These are phyloP conservation scores for Boletus rex-veris DNA, from an alignment of 768 basidiomycete genomes.

Conservation along the genomic window DNA sequence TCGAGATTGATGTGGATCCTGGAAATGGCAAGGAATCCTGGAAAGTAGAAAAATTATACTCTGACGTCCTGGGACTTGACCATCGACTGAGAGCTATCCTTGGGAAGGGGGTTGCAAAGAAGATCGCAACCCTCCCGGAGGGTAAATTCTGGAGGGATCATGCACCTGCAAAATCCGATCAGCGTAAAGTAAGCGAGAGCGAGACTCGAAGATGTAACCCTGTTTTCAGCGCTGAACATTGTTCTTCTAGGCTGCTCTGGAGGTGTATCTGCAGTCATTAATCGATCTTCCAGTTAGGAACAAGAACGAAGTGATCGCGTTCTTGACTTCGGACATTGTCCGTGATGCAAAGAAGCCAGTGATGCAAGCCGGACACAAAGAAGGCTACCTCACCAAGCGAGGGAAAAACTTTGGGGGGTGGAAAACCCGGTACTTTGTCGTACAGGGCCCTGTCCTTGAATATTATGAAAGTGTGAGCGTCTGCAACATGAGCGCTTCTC, in stretches of 20 bases:
- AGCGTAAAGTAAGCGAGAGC: constrained; percentile 70
- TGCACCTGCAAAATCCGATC: constrained; percentile 94
- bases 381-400: constrained; percentile 93
- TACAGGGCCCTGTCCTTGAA: constrained; percentile 85
- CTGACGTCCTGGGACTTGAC: constrained; percentile 88
- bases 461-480: constrained; percentile 94
- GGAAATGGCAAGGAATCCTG: constrained; percentile 69
- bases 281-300: constrained; percentile 80
- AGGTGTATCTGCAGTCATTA: constrained; percentile 82
- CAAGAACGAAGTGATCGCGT: constrained; percentile 86
- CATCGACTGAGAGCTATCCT: constrained; percentile 56
- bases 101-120: constrained; percentile 71
- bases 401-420: constrained; percentile 98
- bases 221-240: constrained; percentile 7
- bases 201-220: neutral
- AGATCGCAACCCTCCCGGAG: constrained; percentile 80
- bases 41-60: constrained; percentile 91
- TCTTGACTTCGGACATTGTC: constrained; percentile 88
- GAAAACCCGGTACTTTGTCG: constrained; percentile 94
- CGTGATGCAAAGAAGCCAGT: constrained; percentile 73
- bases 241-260: constrained; percentile 58
- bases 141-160: constrained; percentile 95
- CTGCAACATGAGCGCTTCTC: neutral
- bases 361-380: constrained; percentile 81
- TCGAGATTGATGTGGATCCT: constrained; percentile 74